Percentiles rank a stretch among this genome's conserved stretches.
phyloP scores from a whole-genome alignment of 345 rosid genomes.

The Raphanus raphanistrum region DNA sequence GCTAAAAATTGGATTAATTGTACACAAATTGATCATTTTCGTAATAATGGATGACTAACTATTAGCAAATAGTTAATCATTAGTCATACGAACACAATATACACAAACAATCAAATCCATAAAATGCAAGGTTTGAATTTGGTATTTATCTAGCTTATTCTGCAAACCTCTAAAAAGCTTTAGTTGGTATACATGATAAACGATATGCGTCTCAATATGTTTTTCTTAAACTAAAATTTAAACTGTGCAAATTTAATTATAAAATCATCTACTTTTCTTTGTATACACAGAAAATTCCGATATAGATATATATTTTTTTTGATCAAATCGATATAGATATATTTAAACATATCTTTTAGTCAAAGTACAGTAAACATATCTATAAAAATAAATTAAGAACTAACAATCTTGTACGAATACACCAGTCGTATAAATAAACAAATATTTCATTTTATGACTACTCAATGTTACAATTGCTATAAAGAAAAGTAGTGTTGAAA shows the following conservation, averaged over 20 bases:
- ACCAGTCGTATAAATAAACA: not conserved
- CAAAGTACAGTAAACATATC: not conserved
- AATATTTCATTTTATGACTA: not conserved
- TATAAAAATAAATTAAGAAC: not conserved
- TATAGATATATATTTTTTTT: not conserved
- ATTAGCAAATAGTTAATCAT: not conserved
- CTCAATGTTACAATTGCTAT: not conserved
- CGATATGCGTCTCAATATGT: not conserved
- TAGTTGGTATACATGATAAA: not conserved
- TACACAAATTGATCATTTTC: not conserved
- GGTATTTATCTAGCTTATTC: not conserved
- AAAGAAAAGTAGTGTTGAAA: not conserved
- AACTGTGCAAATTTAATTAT: not conserved
- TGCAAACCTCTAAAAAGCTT: not conserved
- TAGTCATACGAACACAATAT: not conserved
- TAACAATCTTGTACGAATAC: not conserved
- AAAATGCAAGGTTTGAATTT: not conserved
- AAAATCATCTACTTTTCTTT: not conserved
- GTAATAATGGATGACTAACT: not conserved
- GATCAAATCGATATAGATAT: no score
- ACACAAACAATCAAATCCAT: not conserved
- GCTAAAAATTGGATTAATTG: not conserved
- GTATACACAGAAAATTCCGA: not conserved
- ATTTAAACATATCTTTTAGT: not conserved
- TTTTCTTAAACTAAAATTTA: no score